Evolutionary conservation across 768 basidiomycete species (phyloP), one percentile per base, ranked within the genome.

Genomic region (Glaciozyma antarctica): DNA sequence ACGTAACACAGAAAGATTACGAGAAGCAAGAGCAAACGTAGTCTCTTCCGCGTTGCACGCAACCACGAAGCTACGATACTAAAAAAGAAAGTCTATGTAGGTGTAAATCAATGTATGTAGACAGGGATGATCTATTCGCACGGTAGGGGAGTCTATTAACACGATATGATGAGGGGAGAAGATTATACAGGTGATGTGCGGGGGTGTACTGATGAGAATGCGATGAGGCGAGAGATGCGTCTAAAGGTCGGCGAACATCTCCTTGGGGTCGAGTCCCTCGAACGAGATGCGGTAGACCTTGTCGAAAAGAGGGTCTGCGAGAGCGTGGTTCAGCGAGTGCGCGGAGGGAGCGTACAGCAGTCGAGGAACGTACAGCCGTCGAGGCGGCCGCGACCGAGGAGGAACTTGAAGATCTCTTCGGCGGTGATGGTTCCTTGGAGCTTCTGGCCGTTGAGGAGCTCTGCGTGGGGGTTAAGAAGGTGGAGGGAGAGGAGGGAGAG

Each of bases 381-480:
- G 26, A 76, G 65, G 56, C 77, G 72, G 62, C 75, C 76, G 44
- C 77, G 72, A 3, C 75, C 75, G 43, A 73, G 63, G 47, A 80
- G 72, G 75, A 79, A 79, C 52, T 71, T 63, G 70, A 77, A 73
- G 58, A 80, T 76, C 65, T 80, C 78, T 64, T 77, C 73, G 44
- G 78, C 73, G 12, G 77, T 78, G 15, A 73, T 71, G 32, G 76
- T 74, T 6, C 78, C 48, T n/a, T 56, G 55, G n/a, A 56, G 55
- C 55, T 56, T 56, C 38, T 56, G 55, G 13, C 55, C 55, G 55
- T 56, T 56, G 55, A 56, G 55, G n/a, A 56, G 55, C 34, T 56
- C 55, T 9, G 21, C 38, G 38, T 10, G 12, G 2, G 38, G 38
- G 13, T 12, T 12, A 28, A 24, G 53, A 30, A 19, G 24, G 1